These are phyloP conservation scores for Entomortierella lignicola DNA, from an alignment of 192 early-diverging fungal genomes.

Conservation along the genomic window DNA sequence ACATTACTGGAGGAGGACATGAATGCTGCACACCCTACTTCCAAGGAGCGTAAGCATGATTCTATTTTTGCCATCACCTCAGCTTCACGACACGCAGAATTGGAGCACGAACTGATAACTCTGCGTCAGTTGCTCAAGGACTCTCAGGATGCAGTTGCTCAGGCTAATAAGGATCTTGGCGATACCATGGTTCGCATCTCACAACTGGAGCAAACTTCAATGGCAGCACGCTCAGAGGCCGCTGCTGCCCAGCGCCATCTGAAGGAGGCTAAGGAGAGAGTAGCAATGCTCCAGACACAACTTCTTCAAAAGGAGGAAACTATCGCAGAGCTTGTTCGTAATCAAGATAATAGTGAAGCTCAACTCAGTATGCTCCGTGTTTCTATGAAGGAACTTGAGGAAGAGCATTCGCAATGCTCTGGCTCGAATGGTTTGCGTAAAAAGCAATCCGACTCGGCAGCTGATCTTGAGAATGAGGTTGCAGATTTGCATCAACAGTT, in stretches of 20 bases:
- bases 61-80: conserved; percentile 44
- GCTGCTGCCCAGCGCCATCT: conserved; percentile 55
- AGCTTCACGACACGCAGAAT: conserved; percentile 29
- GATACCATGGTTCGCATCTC: conserved; percentile 58
- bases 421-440: not conserved
- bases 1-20: conserved; percentile 57
- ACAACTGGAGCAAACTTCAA: conserved; percentile 60
- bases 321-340: conserved; percentile 49
- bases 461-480: conserved; percentile 35
- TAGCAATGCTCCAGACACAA: conserved; percentile 40
- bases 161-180: conserved; percentile 49
- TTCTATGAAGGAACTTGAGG: conserved; percentile 54
- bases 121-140: conserved; percentile 40
- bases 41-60: conserved; percentile 50
- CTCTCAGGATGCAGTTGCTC: conserved; percentile 30
- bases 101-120: conserved; percentile 53
- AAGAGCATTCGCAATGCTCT: not conserved
- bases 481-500: conserved; percentile 34
- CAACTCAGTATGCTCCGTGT: conserved; percentile 62
- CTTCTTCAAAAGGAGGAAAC: conserved; percentile 57
- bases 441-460: not conserved
- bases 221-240: conserved; percentile 58
- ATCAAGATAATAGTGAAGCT: conserved; percentile 63
- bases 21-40: conserved; percentile 23
- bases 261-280: conserved; percentile 56